phyloP scores from a whole-genome alignment of 106 monocot species.

The Triglochin maritima region DNA sequence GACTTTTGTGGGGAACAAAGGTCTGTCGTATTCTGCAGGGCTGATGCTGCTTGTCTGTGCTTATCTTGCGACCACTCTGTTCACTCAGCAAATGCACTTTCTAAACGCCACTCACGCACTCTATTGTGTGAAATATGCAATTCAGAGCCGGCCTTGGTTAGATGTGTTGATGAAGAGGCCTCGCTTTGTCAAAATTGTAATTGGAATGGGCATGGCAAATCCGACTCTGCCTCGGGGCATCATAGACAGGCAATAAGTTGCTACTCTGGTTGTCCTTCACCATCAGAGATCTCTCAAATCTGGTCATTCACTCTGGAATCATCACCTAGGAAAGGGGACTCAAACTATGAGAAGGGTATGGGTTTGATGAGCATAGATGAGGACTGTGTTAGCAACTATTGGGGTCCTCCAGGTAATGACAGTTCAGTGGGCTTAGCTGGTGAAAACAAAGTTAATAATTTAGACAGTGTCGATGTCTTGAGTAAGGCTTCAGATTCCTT shows the following conservation, averaged over 20 bases:
- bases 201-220: constrained; percentile 41
- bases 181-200: constrained; percentile 87
- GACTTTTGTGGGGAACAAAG: constrained; percentile 80
- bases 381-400: constrained; percentile 29
- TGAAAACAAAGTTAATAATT: constrained; percentile 14
- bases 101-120: constrained; percentile 65
- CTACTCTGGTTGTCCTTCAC: constrained; percentile 87
- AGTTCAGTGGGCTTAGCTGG: constrained; percentile 10
- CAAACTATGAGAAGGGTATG: constrained; percentile 34
- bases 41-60: constrained; percentile 82
- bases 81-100: constrained; percentile 87
- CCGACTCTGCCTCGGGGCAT: constrained; percentile 32
- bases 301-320: constrained; percentile 64
- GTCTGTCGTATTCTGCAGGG: constrained; percentile 67
- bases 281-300: constrained; percentile 59
- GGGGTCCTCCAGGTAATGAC: constrained; percentile 26
- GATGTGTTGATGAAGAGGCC: constrained; percentile 52
- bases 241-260: constrained; percentile 55
- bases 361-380: constrained; percentile 69
- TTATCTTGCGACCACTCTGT: constrained; percentile 82
- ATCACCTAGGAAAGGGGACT: constrained; percentile 16
- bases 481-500: constrained; percentile 37
- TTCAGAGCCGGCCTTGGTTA: constrained; percentile 51
- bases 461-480: constrained; percentile 28
- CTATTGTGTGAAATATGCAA: constrained; percentile 66